Percentiles rank a stretch among this genome's conserved stretches.
phyloP scores from a whole-genome alignment of 1,284 basidiomycete species.

The Rhodotorula sp. region DNA sequence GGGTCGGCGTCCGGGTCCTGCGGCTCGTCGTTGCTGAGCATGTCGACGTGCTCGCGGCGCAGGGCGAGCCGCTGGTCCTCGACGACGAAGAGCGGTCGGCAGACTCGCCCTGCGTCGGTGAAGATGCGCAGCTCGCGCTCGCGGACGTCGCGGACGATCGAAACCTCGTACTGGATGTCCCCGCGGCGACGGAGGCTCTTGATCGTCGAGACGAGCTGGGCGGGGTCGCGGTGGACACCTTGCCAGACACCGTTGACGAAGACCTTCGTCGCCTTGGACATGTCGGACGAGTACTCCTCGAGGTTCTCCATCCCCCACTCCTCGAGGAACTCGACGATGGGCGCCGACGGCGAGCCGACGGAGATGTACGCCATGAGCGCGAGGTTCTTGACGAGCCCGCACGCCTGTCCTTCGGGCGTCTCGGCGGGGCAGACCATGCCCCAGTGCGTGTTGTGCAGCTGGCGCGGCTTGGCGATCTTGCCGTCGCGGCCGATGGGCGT shows the following conservation, averaged over 20 bases:
- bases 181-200: constrained; percentile 89
- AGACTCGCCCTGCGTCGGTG: constrained; percentile 94
- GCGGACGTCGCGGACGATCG: constrained; percentile 93
- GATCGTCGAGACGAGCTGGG: constrained; percentile 86
- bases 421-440: constrained; percentile 99
- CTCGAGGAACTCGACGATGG: constrained; percentile 97
- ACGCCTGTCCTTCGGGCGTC: constrained; percentile 98
- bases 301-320: constrained; percentile 95
- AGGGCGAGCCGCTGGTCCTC: constrained; percentile 74
- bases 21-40: constrained; percentile 54
- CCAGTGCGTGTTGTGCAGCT: constrained; percentile 99
- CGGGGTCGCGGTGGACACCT: constrained; percentile 96
- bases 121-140: constrained; percentile 92
- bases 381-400: constrained; percentile 97
- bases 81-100: constrained; percentile 95
- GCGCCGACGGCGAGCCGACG: constrained; percentile 91
- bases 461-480: constrained; percentile 98
- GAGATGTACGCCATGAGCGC: constrained; percentile 98
- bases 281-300: constrained; percentile 82
- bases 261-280: constrained; percentile 85
- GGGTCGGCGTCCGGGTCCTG: constrained; percentile 51
- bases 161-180: constrained; percentile 93
- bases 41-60: constrained; percentile 79
- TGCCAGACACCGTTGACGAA: constrained; percentile 99
- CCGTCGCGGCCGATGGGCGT: constrained; percentile 97